Conservation (phyloP, 768 basidiomycete species). For the Amanita pseudoporphyria region DNA sequence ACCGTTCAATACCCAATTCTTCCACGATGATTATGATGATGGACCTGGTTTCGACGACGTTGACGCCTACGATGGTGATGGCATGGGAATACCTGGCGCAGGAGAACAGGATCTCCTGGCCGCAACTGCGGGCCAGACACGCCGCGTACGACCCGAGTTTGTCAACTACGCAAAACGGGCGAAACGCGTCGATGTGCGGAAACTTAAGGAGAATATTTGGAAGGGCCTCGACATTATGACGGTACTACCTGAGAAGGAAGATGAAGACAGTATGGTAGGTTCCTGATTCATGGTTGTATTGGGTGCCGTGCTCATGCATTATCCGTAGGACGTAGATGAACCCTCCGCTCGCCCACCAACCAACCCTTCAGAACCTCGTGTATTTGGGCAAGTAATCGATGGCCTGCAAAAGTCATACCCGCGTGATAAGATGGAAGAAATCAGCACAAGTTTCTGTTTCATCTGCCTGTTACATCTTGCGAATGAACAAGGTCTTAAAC, state of each 20-base stretch:
- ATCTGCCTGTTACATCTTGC: conserved; percentile 95
- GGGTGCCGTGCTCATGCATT: background rate
- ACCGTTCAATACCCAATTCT: conserved; percentile 95
- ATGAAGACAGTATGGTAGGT: conserved; percentile 42
- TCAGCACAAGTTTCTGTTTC: conserved; percentile 99
- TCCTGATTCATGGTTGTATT: background rate
- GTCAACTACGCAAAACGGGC: conserved; percentile 95
- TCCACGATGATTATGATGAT: conserved; percentile 86
- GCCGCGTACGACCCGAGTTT: conserved; percentile 75
- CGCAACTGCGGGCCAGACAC: conserved; percentile 64
- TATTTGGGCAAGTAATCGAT: conserved; percentile 75
- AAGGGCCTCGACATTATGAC: conserved; percentile 76
- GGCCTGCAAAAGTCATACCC: conserved; percentile 80
- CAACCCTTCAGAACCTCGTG: conserved; percentile 55
- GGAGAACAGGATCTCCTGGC: conserved; percentile 86
- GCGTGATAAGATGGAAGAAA: conserved; percentile 91
- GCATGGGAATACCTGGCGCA: conserved; percentile 29
- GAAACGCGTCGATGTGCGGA: conserved; percentile 93
- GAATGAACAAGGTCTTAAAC: conserved; percentile 89
- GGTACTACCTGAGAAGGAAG: conserved; percentile 29
- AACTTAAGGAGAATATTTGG: conserved; percentile 98
- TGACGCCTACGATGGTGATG: conserved; percentile 37
- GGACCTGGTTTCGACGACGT: conserved; percentile 62
- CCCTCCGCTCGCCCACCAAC: conserved; percentile 32
- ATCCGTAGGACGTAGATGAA: conserved; percentile 44